Conservation (phyloP, 106 monocot species). For the Dendrobium huoshanense region DNA sequence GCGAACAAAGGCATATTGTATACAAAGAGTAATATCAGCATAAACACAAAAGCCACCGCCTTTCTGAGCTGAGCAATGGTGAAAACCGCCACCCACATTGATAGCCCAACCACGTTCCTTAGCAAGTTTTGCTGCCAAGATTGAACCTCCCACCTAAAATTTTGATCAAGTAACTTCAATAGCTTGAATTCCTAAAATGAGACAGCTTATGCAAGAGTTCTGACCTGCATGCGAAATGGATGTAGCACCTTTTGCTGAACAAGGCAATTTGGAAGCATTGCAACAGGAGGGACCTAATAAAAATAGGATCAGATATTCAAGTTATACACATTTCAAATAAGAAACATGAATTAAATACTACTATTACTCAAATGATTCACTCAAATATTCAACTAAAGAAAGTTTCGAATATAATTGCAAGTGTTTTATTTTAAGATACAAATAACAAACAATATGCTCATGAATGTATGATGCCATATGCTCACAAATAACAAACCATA, state of each 20-base stretch:
- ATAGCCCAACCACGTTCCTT: slow-evolving; percentile 93
- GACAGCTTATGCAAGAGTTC: neutral
- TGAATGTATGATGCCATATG: too few species aligned
- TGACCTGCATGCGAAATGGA: slow-evolving; percentile 90
- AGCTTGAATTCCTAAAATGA: neutral
- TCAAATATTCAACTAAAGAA: neutral
- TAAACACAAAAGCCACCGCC: slow-evolving; percentile 98
- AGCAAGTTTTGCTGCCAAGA: slow-evolving; percentile 89
- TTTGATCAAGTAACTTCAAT: neutral
- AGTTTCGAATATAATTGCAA: neutral
- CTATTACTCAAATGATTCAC: neutral
- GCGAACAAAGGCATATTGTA: slow-evolving; percentile 81
- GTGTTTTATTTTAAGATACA: too few species aligned
- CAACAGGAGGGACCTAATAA: slow-evolving; percentile 81
- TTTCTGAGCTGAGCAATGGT: slow-evolving; percentile 86
- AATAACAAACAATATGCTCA: too few species aligned
- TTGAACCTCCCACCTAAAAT: slow-evolving; percentile 75
- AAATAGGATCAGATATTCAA: slow-evolving; percentile 1
- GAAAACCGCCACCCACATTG: slow-evolving; percentile 97
- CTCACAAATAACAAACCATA: too few species aligned
- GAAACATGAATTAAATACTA: neutral
- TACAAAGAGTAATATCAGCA: slow-evolving; percentile 92
- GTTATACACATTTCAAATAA: neutral
- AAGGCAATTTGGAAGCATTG: slow-evolving; percentile 75
- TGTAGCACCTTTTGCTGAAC: slow-evolving; percentile 70